Base-by-base conservation (phyloP, 2,329 filamentous ascomycete species). In the Lecanicillium sp. region DNA sequence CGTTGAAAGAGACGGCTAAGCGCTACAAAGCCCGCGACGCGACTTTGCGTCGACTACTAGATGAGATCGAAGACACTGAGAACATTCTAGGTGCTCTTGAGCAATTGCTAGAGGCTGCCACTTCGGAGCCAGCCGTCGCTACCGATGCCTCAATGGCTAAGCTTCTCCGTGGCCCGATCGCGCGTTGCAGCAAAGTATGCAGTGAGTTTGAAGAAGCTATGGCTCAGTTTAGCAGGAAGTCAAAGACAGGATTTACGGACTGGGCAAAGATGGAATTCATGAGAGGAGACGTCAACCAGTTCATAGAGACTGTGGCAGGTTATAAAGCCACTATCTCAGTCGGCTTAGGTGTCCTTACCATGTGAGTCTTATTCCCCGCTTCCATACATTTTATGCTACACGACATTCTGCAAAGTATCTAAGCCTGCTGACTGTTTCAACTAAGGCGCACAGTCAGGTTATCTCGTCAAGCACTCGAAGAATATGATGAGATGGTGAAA, bases 201-300 rank as follows among this genome's bases (percentile, higher is more conserved):
- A 39, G 42, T 37, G 61, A 64, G 9, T 64, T 63, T 33, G 55
- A 61, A 48, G 41, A 38, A 8, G 50, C 55, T 29, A 62, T 64
- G 54, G 47, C 57, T 41, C 42, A 30, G n/a, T 64, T 64, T 41
- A 40, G 39, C 38, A 46, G 40, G 27, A 61, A 57, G 33, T 56
- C 57, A 41, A 61, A 51, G 42, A 47, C 47, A 4, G 50, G 56
- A 17, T 46, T 65, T 48, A 52, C 45, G 51, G 60, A 65, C 48
- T 66, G 59, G 61, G 43, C 54, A 42, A 62, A 54, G 49, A 54
- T 65, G 56, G 59, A 64, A 45, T 64, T 64, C 28, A 64, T 55
- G 56, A 55, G 47, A 51, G 59, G 59, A 17, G 48, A 60, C 39
- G 62, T 65, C 42, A 61, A 59, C 39, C 54, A 58, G 33, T 64